Evolutionary conservation across 2,329 filamentous ascomycete genomes (phyloP).

Genomic region (Calonectria crousiana): DNA sequence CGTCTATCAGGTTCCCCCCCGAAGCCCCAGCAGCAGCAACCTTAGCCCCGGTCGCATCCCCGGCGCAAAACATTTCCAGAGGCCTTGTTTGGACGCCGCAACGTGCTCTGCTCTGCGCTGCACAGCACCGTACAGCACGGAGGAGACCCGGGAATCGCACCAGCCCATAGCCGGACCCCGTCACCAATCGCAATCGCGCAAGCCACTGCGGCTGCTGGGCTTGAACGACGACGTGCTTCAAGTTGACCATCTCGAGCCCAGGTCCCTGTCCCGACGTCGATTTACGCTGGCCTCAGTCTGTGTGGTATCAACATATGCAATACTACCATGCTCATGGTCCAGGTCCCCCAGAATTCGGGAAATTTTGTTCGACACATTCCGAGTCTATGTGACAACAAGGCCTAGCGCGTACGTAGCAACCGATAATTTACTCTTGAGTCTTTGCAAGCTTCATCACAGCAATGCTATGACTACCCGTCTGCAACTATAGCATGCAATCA

Average conservation of each 20-base stretch:
- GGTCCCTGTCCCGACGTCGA: slow-evolving; percentile 22
- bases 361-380: neutral
- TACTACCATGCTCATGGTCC: neutral
- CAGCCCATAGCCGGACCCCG: neutral
- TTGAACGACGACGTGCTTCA: slow-evolving; percentile 3
- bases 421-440: neutral
- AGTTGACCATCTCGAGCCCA: slow-evolving; percentile 3
- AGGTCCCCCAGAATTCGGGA: slow-evolving; percentile 14
- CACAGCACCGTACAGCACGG: neutral
- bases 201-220: neutral
- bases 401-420: neutral
- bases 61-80: neutral
- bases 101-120: neutral
- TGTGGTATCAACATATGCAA: slow-evolving; percentile 8
- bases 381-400: neutral
- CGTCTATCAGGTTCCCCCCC: neutral
- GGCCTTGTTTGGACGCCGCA: slow-evolving; percentile 19
- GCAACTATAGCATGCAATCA: slow-evolving; percentile 1
- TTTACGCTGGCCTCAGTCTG: slow-evolving; percentile 22
- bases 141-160: neutral
- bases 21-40: neutral
- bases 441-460: neutral
- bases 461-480: neutral
- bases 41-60: neutral
- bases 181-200: slow-evolving; percentile 7